phyloP scores from a whole-genome alignment of 495 filamentous ascomycete genomes.

The Xylaria scruposa region DNA sequence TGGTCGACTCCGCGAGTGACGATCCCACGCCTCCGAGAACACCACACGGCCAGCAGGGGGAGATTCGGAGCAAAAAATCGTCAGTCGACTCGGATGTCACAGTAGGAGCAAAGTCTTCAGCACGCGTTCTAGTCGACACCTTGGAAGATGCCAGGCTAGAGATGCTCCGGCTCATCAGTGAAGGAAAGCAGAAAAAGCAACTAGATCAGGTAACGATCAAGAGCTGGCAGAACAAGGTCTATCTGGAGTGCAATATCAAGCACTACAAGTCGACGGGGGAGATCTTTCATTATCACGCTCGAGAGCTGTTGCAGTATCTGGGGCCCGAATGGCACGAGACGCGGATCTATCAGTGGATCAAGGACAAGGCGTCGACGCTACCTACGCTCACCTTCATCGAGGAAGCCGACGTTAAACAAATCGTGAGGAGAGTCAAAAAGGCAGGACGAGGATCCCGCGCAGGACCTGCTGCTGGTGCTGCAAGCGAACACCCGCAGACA shows the following conservation, averaged over 20 bases:
- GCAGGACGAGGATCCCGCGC: neutral
- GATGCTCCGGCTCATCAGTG: slow-evolving; percentile 22
- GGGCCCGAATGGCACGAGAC: slow-evolving; percentile 41
- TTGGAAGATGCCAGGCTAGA: slow-evolving; percentile 31
- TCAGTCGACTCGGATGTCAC: neutral
- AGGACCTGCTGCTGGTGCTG: slow-evolving; percentile 28
- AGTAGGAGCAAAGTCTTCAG: neutral
- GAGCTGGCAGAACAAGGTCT: slow-evolving; percentile 37
- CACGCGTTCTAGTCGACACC: slow-evolving; percentile 29
- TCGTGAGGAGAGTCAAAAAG: slow-evolving; percentile 42
- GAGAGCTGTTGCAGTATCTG: slow-evolving; percentile 38
- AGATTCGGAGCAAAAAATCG: neutral
- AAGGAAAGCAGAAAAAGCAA: slow-evolving; percentile 36
- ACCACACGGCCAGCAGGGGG: neutral
- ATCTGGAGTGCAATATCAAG: slow-evolving; percentile 43
- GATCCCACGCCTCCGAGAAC: slow-evolving; percentile 7
- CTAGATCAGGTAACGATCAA: slow-evolving; percentile 31
- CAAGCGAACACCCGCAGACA: slow-evolving; percentile 29
- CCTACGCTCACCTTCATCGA: slow-evolving; percentile 32
- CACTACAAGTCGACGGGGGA: slow-evolving; percentile 33
- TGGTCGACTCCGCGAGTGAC: slow-evolving; percentile 21
- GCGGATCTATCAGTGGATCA: slow-evolving; percentile 39
- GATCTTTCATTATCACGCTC: slow-evolving; percentile 44
- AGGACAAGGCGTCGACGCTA: slow-evolving; percentile 28
- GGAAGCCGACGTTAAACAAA: slow-evolving; percentile 36